phyloP scores from a whole-genome alignment of 2,329 filamentous ascomycete genomes.

The Penicillium sp. region DNA sequence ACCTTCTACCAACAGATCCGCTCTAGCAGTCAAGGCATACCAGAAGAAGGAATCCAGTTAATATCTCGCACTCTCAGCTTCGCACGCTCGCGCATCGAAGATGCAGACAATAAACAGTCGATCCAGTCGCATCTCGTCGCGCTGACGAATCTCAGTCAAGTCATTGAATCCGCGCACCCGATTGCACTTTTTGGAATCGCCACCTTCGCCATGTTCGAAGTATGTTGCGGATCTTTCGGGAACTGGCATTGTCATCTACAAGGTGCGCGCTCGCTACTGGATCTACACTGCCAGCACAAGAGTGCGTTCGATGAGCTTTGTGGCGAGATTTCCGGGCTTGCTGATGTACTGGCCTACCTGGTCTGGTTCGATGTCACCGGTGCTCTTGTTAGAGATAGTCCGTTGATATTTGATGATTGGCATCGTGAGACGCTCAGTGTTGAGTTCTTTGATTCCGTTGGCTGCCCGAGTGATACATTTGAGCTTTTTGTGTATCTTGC shows the following conservation, averaged over 20 bases:
- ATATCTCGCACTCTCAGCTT: constrained; percentile 28
- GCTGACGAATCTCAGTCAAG: constrained; percentile 40
- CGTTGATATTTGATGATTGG: constrained; percentile 45
- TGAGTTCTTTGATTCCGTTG: constrained; percentile 41
- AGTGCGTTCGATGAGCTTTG: constrained; percentile 38
- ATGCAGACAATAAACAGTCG: constrained; percentile 18
- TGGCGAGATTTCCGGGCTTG: constrained; percentile 35
- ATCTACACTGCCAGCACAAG: constrained; percentile 41
- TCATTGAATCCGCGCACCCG: constrained; percentile 43
- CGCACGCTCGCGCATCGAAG: constrained; percentile 24
- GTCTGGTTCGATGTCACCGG: constrained; percentile 47
- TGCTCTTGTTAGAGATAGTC: constrained; percentile 22
- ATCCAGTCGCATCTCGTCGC: constrained; percentile 36
- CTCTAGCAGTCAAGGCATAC: constrained; percentile 19
- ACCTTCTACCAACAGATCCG: constrained; percentile 28
- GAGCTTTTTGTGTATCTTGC: constrained; percentile 38
- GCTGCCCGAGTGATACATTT: constrained; percentile 42
- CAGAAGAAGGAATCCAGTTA: constrained; percentile 24
- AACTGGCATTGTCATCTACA: constrained; percentile 40
- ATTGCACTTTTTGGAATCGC: constrained; percentile 48
- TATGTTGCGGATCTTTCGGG: constrained; percentile 47
- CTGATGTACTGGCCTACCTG: constrained; percentile 42
- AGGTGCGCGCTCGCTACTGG: constrained; percentile 44
- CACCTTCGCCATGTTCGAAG: constrained; percentile 48
- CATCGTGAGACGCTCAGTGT: constrained; percentile 38